Base-by-base conservation (phyloP, 306 rosid species). In the Pterocarpus macrocarpus region DNA sequence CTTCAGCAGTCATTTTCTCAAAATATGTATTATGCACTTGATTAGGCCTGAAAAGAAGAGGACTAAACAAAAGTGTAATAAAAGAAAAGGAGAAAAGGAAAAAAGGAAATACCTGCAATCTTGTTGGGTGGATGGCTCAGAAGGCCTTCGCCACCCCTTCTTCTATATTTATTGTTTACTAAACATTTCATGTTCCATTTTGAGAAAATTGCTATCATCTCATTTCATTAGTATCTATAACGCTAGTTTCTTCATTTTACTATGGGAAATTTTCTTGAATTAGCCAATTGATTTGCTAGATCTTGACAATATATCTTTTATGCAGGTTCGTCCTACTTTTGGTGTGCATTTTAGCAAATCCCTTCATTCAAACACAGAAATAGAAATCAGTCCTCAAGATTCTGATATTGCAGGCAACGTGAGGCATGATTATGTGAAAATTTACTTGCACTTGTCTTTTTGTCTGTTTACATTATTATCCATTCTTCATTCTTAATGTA, bases 291-390 rank as follows among this genome's bases (percentile, higher is more conserved):
- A 77, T 22, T 81, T 81, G 69, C 62, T 38, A 39, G 55, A 57
- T 38, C 11, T 57, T 53, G 77, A 49, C 47, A 77, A 70, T 83
- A 63, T 80, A 79, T 81, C 50, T 87, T 39, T 82, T 52, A 77
- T 83, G 93, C 89, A 90, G 97, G 97, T 85, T 86, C 75, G 79
- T 79, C 88, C 87, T 70, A 34, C 93, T 86, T 69, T 84, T 77
- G 87, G 63, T 47, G 83, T 64, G 61, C 81, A 55, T 77, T 78
- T 61, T 67, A 74, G 77, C 69, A 68, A 70, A 34, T 73, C 85
- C 43, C 6, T 80, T 71, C 80, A 61, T 82, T 83, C 89, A 55
- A 79, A 77, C 65, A 80, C 84, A 38, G 79, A 67, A 50, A 85
- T 78, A 76, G 71, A 85, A 77, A 89, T 66, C 64, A 79, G 84